phyloP scores from a whole-genome alignment of 352 stramenopile species.

The Phytophthora cryptogea region DNA sequence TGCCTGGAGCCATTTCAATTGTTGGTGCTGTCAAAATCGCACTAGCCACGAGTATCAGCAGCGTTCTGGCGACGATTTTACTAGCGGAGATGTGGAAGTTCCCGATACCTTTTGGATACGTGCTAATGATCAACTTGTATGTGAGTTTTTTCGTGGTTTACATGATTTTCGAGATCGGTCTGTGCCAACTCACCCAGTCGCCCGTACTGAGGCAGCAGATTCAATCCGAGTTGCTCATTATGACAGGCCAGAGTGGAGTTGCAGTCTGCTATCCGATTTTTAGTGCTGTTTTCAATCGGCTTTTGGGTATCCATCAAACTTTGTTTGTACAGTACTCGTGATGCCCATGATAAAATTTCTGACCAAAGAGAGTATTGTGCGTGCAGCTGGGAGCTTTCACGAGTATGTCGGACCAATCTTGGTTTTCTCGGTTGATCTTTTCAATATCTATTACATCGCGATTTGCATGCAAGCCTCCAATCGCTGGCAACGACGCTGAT shows the following conservation, averaged over 20 bases:
- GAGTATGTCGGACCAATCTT: conserved; percentile 24
- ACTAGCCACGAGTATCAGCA: conserved; percentile 5
- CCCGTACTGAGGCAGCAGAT: conserved; percentile 6
- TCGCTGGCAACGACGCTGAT: conserved; percentile 8
- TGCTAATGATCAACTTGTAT: conserved; percentile 6
- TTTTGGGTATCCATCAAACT: conserved; percentile 7
- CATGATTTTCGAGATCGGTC: conserved; percentile 14
- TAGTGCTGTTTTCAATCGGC: conserved; percentile 15
- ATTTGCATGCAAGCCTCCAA: conserved; percentile 30
- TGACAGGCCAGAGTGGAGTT: conserved; percentile 12
- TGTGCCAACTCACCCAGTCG: background rate
- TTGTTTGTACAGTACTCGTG: conserved; percentile 10
- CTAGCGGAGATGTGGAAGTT: conserved; percentile 18
- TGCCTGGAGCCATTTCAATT: conserved; percentile 3
- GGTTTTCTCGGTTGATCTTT: conserved; percentile 34
- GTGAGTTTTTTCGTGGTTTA: conserved; percentile 3
- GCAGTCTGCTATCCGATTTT: conserved; percentile 17
- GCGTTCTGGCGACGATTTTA: conserved; percentile 7
- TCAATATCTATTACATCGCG: conserved; percentile 31
- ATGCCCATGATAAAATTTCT: conserved; percentile 24
- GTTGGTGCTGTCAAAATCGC: conserved; percentile 5
- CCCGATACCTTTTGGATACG: conserved; percentile 24
- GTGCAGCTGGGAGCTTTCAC: conserved; percentile 6
- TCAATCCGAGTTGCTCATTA: conserved; percentile 12
- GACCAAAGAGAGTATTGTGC: conserved; percentile 23